Evolutionary conservation across 768 basidiomycete species (phyloP).

Genomic region (Leccinellum luteum): DNA sequence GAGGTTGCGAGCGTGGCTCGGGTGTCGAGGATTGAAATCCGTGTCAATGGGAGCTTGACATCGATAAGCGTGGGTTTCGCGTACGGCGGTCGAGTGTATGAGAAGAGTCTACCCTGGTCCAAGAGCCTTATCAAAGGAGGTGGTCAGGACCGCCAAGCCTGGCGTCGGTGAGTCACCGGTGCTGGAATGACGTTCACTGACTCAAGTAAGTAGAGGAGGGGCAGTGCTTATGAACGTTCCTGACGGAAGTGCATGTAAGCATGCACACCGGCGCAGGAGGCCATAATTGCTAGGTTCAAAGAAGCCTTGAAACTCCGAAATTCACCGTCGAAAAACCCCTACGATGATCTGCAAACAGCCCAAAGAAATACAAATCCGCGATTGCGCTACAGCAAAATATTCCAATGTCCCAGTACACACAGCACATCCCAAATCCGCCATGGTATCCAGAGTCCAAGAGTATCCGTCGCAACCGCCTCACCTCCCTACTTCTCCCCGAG

Average conservation of each 20-base stretch:
- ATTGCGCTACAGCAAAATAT: constrained; percentile 5
- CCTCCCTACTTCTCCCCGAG: constrained; percentile 25
- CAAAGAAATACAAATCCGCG: constrained; percentile 25
- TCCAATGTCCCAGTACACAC: constrained; percentile 22
- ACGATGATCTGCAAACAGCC: constrained; percentile 16
- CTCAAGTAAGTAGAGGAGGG: neutral
- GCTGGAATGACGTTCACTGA: constrained; percentile 13
- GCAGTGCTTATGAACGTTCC: constrained; percentile 4
- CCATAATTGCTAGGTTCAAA: constrained; percentile 22
- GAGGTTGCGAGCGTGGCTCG: neutral
- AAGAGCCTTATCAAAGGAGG: constrained; percentile 9
- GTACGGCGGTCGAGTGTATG: neutral
- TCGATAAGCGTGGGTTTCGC: constrained; percentile 13
- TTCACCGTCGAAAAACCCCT: constrained; percentile 9
- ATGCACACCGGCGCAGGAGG: constrained; percentile 1
- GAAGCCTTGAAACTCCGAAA: constrained; percentile 11
- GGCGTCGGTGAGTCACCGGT: constrained; percentile 18
- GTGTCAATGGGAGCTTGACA: neutral
- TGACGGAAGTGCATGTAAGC: too few species aligned
- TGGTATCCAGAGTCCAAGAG: constrained; percentile 22
- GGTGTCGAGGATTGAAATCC: neutral
- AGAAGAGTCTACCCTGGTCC: neutral
- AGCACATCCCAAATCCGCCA: constrained; percentile 11
- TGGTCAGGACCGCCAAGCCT: constrained; percentile 1
- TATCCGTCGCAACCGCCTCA: constrained; percentile 5